A percentile compares a stretch with the other conserved stretches of the same genome.
Evolutionary conservation across 78 protist genomes (phyloP).

Genomic region (Monosiga brevicollis): DNA sequence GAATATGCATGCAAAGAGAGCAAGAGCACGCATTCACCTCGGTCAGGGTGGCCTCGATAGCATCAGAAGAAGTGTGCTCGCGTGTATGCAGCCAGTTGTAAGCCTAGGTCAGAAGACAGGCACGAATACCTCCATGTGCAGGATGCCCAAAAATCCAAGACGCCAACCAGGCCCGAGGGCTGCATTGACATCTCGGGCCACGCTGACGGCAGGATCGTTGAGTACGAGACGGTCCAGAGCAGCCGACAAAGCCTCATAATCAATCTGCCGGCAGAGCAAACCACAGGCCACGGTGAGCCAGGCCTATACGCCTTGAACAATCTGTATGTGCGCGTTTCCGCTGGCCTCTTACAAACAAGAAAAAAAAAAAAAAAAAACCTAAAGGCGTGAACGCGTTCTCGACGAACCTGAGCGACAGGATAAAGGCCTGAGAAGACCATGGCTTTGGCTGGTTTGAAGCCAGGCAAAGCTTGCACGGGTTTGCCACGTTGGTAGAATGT

Average conservation of each 20-base stretch:
- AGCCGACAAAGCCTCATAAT: neutral
- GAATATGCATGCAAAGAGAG: neutral
- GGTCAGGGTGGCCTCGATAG: neutral
- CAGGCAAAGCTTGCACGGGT: constrained; percentile 51
- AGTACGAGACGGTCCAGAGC: constrained; percentile 55
- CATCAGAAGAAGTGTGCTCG: too few relatives aligned
- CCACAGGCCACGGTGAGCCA: too few relatives aligned
- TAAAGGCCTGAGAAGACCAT: constrained; percentile 67
- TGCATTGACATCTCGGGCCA: constrained; percentile 20
- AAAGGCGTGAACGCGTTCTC: too few relatives aligned
- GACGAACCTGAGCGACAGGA: constrained; percentile 35
- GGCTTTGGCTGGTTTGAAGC: constrained; percentile 59
- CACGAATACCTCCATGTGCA: constrained; percentile 86
- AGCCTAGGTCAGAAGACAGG: too few relatives aligned
- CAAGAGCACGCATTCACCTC: neutral
- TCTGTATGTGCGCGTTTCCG: too few relatives aligned
- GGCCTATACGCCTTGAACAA: too few relatives aligned
- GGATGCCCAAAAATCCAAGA: constrained; percentile 85
- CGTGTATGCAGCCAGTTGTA: too few relatives aligned
- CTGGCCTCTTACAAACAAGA: too few relatives aligned
- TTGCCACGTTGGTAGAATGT: constrained; percentile 43
- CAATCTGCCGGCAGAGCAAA: neutral
- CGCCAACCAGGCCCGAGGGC: constrained; percentile 85
- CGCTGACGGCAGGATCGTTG: constrained; percentile 58
- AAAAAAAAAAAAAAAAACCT: too few relatives aligned